Percentiles rank a stretch among this genome's conserved stretches.
phyloP scores from a whole-genome alignment of 768 basidiomycete species.

The Lactarius deliciosus region DNA sequence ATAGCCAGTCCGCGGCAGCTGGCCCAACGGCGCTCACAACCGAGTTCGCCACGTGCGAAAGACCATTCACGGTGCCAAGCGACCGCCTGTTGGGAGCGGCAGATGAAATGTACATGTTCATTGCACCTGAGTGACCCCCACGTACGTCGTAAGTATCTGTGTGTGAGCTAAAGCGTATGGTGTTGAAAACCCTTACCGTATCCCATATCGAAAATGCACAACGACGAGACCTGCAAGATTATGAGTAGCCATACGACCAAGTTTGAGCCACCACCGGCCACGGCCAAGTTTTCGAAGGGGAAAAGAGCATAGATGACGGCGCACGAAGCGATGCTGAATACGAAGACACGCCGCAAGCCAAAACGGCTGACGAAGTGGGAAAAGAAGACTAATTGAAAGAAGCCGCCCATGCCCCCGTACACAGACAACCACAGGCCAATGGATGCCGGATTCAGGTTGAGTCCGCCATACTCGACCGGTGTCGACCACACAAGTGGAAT shows the following conservation, averaged over 20 bases:
- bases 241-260: neutral
- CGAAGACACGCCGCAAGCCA: constrained; percentile 39
- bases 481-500: constrained; percentile 46
- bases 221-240: neutral
- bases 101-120: constrained; percentile 67
- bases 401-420: constrained; percentile 39
- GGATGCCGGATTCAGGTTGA: constrained; percentile 38
- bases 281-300: constrained; percentile 27
- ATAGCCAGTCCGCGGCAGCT: constrained; percentile 56
- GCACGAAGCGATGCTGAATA: constrained; percentile 31
- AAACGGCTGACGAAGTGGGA: constrained; percentile 37
- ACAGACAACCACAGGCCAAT: constrained; percentile 41
- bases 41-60: constrained; percentile 39
- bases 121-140: constrained; percentile 46
- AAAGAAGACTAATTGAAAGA: constrained; percentile 41
- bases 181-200: neutral
- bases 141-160: neutral
- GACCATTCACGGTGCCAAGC: constrained; percentile 68
- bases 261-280: neutral
- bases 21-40: constrained; percentile 50
- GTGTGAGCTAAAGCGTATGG: neutral
- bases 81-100: constrained; percentile 62
- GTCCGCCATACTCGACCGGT: constrained; percentile 31
- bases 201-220: neutral
- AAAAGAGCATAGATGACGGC: constrained; percentile 33